phyloP scores from a whole-genome alignment of 2,329 filamentous ascomycete genomes.

The Venturia aucupariae region DNA sequence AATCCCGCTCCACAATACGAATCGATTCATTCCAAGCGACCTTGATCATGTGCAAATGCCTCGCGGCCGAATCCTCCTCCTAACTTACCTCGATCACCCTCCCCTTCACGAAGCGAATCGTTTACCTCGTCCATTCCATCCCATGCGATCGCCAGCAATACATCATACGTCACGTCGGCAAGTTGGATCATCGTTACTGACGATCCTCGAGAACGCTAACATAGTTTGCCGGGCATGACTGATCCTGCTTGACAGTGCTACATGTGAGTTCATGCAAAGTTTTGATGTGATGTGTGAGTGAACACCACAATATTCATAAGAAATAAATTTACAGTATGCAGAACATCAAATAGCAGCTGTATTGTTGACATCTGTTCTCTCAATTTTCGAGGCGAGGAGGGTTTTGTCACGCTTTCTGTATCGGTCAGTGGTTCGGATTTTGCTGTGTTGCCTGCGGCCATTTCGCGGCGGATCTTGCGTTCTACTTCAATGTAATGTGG shows the following conservation, averaged over 20 bases:
- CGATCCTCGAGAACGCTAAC: background rate
- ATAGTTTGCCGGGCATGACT: background rate
- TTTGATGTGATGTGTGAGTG: background rate
- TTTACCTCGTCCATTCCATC: slow-evolving; percentile 2
- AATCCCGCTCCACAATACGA: background rate
- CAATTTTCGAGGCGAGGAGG: background rate
- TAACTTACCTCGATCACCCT: background rate
- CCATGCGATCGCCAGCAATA: background rate
- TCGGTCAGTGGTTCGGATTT: background rate
- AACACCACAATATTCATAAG: background rate
- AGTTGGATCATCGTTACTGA: background rate
- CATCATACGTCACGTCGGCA: background rate
- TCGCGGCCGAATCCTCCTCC: slow-evolving; percentile 6
- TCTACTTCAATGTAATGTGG: background rate
- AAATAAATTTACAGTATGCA: background rate
- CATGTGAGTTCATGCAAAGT: background rate
- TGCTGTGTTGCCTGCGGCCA: background rate
- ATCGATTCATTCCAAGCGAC: background rate
- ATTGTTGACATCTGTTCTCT: background rate
- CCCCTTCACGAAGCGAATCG: background rate
- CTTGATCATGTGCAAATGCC: slow-evolving; percentile 5
- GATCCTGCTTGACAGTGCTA: background rate
- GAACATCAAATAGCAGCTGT: background rate
- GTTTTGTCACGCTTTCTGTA: background rate
- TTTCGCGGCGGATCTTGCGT: background rate